Percentiles rank a stretch among this genome's conserved stretches.
These are phyloP conservation scores for Serendipita sp. DNA, from an alignment of 768 basidiomycete species.

Conservation along the genomic window DNA sequence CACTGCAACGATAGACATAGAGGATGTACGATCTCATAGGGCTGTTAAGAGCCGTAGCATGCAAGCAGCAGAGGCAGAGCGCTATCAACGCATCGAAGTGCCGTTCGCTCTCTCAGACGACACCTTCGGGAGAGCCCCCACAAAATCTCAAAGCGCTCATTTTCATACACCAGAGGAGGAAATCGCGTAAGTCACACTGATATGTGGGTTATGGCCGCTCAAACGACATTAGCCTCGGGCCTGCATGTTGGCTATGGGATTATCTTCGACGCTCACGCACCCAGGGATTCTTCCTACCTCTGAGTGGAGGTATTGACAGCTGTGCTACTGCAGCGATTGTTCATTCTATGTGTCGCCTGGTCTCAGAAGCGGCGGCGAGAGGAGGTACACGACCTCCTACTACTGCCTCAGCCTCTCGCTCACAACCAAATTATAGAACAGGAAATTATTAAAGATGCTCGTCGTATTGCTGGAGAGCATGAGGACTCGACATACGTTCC, in stretches of 20 bases:
- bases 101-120: slow-evolving; percentile 66
- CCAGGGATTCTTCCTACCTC: slow-evolving; percentile 88
- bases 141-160: slow-evolving; percentile 31
- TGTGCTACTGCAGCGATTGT: slow-evolving; percentile 95
- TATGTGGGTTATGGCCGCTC: too few relatives aligned
- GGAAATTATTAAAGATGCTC: slow-evolving; percentile 81
- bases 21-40: slow-evolving; percentile 84
- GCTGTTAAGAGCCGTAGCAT: slow-evolving; percentile 70
- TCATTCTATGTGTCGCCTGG: slow-evolving; percentile 89
- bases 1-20: slow-evolving; percentile 91
- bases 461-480: slow-evolving; percentile 68
- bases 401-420: background rate
- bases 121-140: slow-evolving; percentile 43
- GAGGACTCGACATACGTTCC: slow-evolving; percentile 73
- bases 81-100: slow-evolving; percentile 72
- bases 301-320: slow-evolving; percentile 94
- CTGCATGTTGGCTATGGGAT: slow-evolving; percentile 99
- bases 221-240: slow-evolving; percentile 59
- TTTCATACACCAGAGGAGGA: slow-evolving; percentile 92
- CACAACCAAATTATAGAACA: slow-evolving; percentile 30
- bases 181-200: slow-evolving; percentile 95
- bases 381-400: slow-evolving; percentile 39
- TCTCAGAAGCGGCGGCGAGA: slow-evolving; percentile 56
- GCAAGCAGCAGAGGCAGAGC: slow-evolving; percentile 65
- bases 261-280: slow-evolving; percentile 87